Percentiles rank a stretch among this genome's conserved stretches.
phyloP scores from a whole-genome alignment of 768 basidiomycete species.

The Filobasidium floriforme region DNA sequence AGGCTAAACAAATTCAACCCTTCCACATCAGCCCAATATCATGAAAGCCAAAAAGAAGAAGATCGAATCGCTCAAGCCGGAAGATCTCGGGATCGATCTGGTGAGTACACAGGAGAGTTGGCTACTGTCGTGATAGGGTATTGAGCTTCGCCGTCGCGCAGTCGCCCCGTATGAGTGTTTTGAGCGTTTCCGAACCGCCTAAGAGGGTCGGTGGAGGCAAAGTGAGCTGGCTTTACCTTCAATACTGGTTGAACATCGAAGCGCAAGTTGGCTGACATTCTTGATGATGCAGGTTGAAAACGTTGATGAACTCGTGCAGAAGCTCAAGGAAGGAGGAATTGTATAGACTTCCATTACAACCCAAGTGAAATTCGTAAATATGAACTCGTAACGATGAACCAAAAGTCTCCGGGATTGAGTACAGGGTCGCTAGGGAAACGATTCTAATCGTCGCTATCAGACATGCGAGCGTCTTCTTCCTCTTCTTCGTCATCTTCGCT shows the following conservation, averaged over 20 bases:
- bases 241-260: not conserved
- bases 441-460: not conserved
- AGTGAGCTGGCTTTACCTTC: constrained; percentile 47
- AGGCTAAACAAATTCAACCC: constrained; percentile 6
- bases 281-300: constrained; percentile 54
- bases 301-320: constrained; percentile 81
- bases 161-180: constrained; percentile 69
- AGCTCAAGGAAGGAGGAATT: constrained; percentile 80
- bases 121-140: constrained; percentile 7
- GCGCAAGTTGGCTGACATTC: not conserved
- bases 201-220: constrained; percentile 86
- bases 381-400: not conserved
- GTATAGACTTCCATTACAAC: not conserved
- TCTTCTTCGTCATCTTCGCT: not conserved
- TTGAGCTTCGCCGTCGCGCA: constrained; percentile 10
- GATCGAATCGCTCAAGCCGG: constrained; percentile 68
- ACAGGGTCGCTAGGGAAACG: not conserved
- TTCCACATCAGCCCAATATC: constrained; percentile 39
- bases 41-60: constrained; percentile 91
- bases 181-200: constrained; percentile 83
- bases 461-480: constrained; percentile 6
- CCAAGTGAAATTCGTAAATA: not conserved
- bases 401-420: not conserved
- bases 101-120: constrained; percentile 26
- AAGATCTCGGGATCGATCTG: constrained; percentile 75